phyloP scores from a whole-genome alignment of 768 basidiomycete genomes.

The Daedaleopsis sinensis region DNA sequence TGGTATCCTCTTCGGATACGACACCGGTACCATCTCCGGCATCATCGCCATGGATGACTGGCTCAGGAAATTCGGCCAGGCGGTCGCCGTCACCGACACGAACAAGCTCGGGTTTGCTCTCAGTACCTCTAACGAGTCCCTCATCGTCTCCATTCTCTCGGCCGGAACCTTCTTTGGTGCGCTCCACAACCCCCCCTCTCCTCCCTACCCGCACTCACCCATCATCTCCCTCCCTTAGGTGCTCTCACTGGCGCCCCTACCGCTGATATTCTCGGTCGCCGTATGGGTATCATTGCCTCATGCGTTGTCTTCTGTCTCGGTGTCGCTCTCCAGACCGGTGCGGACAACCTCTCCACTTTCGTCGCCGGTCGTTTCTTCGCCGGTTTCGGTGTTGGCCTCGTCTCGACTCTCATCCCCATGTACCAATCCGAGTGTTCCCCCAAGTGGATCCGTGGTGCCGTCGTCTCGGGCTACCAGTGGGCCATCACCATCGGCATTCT shows the following conservation, averaged over 20 bases:
- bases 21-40: conserved; percentile 81
- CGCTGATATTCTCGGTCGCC: conserved; percentile 55
- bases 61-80: conserved; percentile 50
- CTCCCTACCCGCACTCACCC: not conserved
- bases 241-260: conserved; percentile 52
- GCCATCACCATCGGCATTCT: conserved; percentile 74
- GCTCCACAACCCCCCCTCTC: not conserved
- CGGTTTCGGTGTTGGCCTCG: conserved; percentile 76
- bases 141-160: conserved; percentile 68
- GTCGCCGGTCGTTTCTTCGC: conserved; percentile 73
- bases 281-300: conserved; percentile 44
- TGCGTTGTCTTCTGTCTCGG: conserved; percentile 58
- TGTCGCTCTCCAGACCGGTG: conserved; percentile 62
- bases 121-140: conserved; percentile 42
- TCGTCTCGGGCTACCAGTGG: conserved; percentile 41
- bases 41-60: conserved; percentile 63
- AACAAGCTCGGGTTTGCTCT: conserved; percentile 1
- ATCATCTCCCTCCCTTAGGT: conserved; percentile 8
- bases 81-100: not conserved
- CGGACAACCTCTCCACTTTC: conserved; percentile 53
- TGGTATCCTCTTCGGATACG: conserved; percentile 57
- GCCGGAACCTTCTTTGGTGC: conserved; percentile 77
- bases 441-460: conserved; percentile 48
- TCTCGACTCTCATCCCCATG: conserved; percentile 62
- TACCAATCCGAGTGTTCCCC: conserved; percentile 62